Percentiles rank a stretch among this genome's conserved stretches.
Evolutionary conservation across 306 rosid genomes (phyloP).

Genomic region (peach (Prunus persica)): Prunus_persica_NCBIv2 NC_034012.1:8297501-8298000

Average conservation of each 20-base stretch:
- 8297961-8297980: constrained; percentile 33
- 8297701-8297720: constrained; percentile 18
- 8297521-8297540: constrained; percentile 58
- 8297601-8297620: constrained; percentile 74
- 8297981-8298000: constrained; percentile 51
- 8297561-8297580: constrained; percentile 77
- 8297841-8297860: constrained; percentile 57
- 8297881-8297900: constrained; percentile 38
- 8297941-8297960: constrained; percentile 54
- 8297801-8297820: constrained; percentile 89
- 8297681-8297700: not conserved
- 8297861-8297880: constrained; percentile 42
- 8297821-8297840: constrained; percentile 52
- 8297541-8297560: constrained; percentile 66
- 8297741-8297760: constrained; percentile 91
- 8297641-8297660: constrained; percentile 87
- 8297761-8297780: constrained; percentile 91
- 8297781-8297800: constrained; percentile 87
- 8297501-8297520: constrained; percentile 8
- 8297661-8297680: constrained; percentile 6
- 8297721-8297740: constrained; percentile 48
- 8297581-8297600: constrained; percentile 89
- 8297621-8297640: constrained; percentile 73
- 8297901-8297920: constrained; percentile 49
- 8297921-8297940: constrained; percentile 46